Base-by-base conservation (phyloP, 495 filamentous ascomycete species). In the Hypoxylon subgilvum region DNA sequence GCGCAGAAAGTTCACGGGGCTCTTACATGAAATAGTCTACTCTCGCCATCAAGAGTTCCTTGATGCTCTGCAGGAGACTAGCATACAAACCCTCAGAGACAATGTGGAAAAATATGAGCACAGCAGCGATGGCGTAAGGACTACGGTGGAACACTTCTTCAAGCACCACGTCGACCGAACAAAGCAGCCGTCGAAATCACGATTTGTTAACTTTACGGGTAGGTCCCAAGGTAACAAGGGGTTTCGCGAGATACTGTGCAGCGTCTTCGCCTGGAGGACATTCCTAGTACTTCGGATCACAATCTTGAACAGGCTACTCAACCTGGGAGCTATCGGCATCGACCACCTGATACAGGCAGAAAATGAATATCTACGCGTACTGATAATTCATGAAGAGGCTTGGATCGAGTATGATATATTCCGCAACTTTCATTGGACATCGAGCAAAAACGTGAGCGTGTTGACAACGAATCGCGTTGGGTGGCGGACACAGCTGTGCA, bases 361-460 rank as follows among this genome's bases (percentile, higher is more conserved):
- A 22, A 10, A 17, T 18, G n/a, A 2, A 0, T 40, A 25, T n/a
- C 23, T 40, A 17, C 9, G 30, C 0, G 27, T 31, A 4, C 51
- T 53, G 50, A 45, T n/a, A 8, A 27, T 38, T 8, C 49, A 60
- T 3, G 66, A 69, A 44, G 22, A 44, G 2, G 0, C 57, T 3
- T 69, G 58, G 36, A 7, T 10, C 13, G 54, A 69, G 27, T 69
- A 48, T 28, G 66, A 69, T 16, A 23, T 10, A 1, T 59, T 54
- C 18, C 59, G 19, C 5, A 12, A 17, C 4, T n/a, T 0, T 5
- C 6, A 13, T 18, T 49, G 31, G 51, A 9, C 23, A 4, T 27
- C 23, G 23, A 27, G 23, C 8, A 27, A 27, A 8, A 27, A 27
- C 3, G 8, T 8, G 8, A 3, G 3, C 4, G 23, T 4, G 8